These are phyloP conservation scores for Verticillium tricorpus DNA, from an alignment of 2,329 filamentous ascomycete species.

Conservation along the genomic window DNA sequence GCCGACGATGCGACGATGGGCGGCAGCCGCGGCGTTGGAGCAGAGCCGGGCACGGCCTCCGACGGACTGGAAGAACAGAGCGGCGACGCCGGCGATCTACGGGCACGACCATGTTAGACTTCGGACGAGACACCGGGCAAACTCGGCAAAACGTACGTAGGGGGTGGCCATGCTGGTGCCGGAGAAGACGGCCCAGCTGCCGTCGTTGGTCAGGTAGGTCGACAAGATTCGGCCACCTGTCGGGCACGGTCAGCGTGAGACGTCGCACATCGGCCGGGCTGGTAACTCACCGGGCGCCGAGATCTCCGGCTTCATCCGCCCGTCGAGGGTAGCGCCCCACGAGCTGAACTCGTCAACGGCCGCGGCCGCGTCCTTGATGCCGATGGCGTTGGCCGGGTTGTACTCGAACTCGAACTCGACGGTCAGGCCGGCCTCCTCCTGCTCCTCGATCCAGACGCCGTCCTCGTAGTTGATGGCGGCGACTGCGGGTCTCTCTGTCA, in stretches of 20 bases:
- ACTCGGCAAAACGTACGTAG: not conserved
- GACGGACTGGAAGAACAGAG: slow-evolving; percentile 5
- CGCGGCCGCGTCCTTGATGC: not conserved
- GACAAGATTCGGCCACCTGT: slow-evolving; percentile 2
- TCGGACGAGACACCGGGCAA: too few relatives aligned
- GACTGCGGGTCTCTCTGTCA: not conserved
- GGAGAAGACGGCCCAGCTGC: slow-evolving; percentile 8
- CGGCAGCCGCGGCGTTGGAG: not conserved
- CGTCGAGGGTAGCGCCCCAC: slow-evolving; percentile 58
- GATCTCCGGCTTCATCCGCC: slow-evolving; percentile 51
- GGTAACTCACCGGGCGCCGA: slow-evolving; percentile 39
- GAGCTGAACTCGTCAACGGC: slow-evolving; percentile 41
- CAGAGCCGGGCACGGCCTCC: not conserved
- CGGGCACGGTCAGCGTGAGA: not conserved
- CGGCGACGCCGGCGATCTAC: slow-evolving; percentile 8
- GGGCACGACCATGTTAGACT: not conserved
- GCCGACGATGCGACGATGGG: not conserved
- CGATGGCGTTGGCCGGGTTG: not conserved
- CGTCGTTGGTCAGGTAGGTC: slow-evolving; percentile 3
- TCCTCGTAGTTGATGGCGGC: slow-evolving; percentile 4
- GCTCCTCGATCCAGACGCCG: slow-evolving; percentile 2
- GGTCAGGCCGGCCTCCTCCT: not conserved
- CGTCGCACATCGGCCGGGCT: too few relatives aligned
- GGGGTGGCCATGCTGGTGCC: slow-evolving; percentile 15
- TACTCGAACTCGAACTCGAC: slow-evolving; percentile 2